A percentile compares a stretch with the other conserved stretches of the same genome.
Evolutionary conservation across 164 flowering plant genomes (phyloP).

Genomic region (Vitis amurensis): DNA sequence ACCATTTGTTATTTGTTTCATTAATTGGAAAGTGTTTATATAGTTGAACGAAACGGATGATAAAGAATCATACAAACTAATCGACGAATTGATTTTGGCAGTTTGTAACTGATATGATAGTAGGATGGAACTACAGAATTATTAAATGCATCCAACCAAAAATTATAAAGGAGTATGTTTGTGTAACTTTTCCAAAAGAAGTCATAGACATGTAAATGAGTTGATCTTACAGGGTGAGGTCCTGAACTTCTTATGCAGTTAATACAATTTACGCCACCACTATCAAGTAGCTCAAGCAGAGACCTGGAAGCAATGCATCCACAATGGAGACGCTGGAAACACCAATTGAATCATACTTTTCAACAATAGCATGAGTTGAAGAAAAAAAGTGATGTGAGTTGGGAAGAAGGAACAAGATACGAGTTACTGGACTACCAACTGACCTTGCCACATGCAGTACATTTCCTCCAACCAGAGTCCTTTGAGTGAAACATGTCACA

Average conservation of each 20-base stretch:
- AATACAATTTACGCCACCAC: slow-evolving; percentile 72
- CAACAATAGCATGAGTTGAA: slow-evolving; percentile 3
- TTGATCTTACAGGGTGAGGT: slow-evolving; percentile 49
- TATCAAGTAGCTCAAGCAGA: slow-evolving; percentile 62
- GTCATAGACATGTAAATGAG: neutral
- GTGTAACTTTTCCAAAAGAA: neutral
- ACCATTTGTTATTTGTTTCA: no score
- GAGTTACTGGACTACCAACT: neutral
- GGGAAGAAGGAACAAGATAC: neutral
- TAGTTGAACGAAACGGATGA: no score
- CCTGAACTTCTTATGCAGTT: slow-evolving; percentile 50
- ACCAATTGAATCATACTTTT: neutral
- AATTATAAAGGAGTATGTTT: neutral
- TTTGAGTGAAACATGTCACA: slow-evolving; percentile 76
- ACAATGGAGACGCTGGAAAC: slow-evolving; percentile 83
- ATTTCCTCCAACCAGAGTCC: slow-evolving; percentile 95
- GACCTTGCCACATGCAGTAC: slow-evolving; percentile 84
- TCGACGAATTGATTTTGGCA: no score
- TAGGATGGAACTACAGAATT: no score
- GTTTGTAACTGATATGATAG: no score
- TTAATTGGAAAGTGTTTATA: no score
- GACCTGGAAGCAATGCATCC: slow-evolving; percentile 81
- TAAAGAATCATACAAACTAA: no score
- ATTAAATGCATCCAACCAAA: neutral
- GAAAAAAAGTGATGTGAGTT: neutral